Evolutionary conservation across 202 grass and related monocot species (phyloP).

Genomic region (Schoenoplectus tabernaemontani): DNA sequence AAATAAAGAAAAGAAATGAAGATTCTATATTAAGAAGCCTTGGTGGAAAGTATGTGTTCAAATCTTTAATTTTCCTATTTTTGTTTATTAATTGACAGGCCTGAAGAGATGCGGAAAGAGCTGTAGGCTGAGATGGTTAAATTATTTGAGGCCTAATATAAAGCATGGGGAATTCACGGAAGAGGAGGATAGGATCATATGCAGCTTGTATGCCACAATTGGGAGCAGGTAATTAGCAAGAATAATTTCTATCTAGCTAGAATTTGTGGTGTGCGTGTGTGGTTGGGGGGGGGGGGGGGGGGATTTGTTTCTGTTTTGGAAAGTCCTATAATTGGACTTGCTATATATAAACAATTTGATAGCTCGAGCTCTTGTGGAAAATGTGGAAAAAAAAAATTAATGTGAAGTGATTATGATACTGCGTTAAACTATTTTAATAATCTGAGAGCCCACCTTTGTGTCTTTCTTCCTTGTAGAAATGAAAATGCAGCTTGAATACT

Average conservation of each 20-base stretch:
- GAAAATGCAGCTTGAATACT: neutral
- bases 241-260: neutral
- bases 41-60: neutral
- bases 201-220: conserved; percentile 61
- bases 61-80: neutral
- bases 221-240: conserved; percentile 67
- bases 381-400: neutral
- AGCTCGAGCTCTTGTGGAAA: neutral
- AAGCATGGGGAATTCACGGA: conserved; percentile 87
- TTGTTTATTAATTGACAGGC: conserved; percentile 29
- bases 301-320: neutral
- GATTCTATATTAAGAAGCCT: neutral
- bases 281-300: too few species aligned
- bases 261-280: too few species aligned
- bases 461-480: neutral
- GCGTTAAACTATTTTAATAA: neutral
- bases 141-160: conserved; percentile 86
- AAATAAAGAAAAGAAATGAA: neutral
- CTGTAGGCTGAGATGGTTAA: conserved; percentile 87
- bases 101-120: conserved; percentile 87
- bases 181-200: conserved; percentile 73
- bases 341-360: neutral
- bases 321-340: neutral
- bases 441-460: neutral
- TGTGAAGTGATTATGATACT: neutral